Evolutionary conservation across 106 monocot genomes (phyloP).

Genomic region (Acanthochlamys bracteata): DNA sequence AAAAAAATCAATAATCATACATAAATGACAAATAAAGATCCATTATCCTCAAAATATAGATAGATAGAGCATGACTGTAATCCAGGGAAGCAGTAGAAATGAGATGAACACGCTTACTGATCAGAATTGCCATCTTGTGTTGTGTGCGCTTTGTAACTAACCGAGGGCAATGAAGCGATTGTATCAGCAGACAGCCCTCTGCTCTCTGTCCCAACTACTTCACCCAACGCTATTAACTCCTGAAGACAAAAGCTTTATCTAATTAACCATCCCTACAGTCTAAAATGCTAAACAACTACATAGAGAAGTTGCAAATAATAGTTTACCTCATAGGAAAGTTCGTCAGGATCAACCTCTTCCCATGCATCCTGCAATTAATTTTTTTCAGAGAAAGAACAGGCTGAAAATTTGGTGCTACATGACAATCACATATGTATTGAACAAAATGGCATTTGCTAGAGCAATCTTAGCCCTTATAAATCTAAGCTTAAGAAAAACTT

Average conservation of each 20-base stretch:
- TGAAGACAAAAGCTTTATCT: constrained; percentile 11
- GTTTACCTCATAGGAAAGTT: constrained; percentile 89
- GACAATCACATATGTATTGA: too few relatives aligned
- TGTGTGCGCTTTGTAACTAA: constrained; percentile 51
- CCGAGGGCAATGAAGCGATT: constrained; percentile 77
- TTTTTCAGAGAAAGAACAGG: neutral
- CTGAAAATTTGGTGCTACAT: too few relatives aligned
- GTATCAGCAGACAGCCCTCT: constrained; percentile 78
- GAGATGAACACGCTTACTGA: constrained; percentile 15
- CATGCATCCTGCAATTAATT: constrained; percentile 52
- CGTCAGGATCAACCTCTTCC: constrained; percentile 94
- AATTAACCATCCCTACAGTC: neutral
- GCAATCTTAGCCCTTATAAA: too few relatives aligned
- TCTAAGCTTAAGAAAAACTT: too few relatives aligned
- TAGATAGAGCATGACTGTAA: too few relatives aligned
- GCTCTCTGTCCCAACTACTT: constrained; percentile 80
- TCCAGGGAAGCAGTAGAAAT: neutral
- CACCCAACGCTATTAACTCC: constrained; percentile 91
- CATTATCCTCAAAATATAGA: neutral
- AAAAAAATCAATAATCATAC: neutral
- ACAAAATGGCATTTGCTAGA: too few relatives aligned
- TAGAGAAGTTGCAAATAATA: neutral
- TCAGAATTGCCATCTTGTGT: constrained; percentile 35
- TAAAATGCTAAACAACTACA: neutral
- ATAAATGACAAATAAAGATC: neutral